Evolutionary conservation across 768 basidiomycete genomes (phyloP), one percentile per base, ranked within the genome.

Genomic region (Termitomyces bulborhizus): DNA sequence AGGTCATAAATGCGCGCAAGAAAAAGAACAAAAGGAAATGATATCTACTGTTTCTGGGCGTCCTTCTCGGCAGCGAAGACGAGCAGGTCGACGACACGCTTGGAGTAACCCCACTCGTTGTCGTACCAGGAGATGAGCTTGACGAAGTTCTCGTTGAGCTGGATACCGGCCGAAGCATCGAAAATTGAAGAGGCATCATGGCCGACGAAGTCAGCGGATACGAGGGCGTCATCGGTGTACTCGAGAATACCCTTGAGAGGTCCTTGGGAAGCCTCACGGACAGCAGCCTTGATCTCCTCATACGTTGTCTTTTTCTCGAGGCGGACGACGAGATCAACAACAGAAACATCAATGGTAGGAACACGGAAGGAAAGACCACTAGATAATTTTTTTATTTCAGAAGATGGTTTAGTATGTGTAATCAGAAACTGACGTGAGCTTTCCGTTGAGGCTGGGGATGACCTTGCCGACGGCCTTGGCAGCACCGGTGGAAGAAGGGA

Each of bases 381-480:
- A 63, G 6, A 31, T 21, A 16, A 46, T 36, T 40, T 36, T 49
- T 40, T 36, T 32, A 36, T 51, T 49, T n/a, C n/a, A n/a, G n/a
- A 16, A 61, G 3, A 2, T 15, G 8, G 9, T 18, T 26, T 44
- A 21, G 11, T 16, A 16, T 46, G 4, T 31, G 24, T 4, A n/a
- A n/a, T 60, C 3, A 50, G 31, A 53, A 21, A 73, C 86, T 64
- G 69, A 91, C 89, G 94, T 98, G 68, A 99, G 86, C 79, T 98
- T 98, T 76, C 96, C 96, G 76, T 98, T 97, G 64, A 99, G 83
- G 49, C 74, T 71, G 57, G 96, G 96, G 70, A 98, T 98, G 73
- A 99, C 94, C 80, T 97, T 96, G 66, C 94, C 94, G 68, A 96
- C 93, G 60, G 94, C 94, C 84, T 98, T 99, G 72, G 96, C 96